Conservation (phyloP, 129 eudicot genomes). For the Scalesia atractyloides region DNA sequence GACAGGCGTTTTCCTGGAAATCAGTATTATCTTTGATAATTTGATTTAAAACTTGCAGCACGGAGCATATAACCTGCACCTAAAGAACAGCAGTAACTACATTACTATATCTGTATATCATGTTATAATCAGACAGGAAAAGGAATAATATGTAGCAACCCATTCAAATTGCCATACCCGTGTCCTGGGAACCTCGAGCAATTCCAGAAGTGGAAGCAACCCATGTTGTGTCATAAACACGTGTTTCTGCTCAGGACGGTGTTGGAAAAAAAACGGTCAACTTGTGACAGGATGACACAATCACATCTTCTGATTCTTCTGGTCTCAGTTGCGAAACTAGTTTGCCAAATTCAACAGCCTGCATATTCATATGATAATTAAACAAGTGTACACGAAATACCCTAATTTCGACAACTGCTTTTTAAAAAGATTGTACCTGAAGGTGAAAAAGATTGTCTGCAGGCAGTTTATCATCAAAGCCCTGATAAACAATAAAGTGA, state of each 20-base stretch:
- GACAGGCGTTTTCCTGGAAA: slow-evolving; percentile 94
- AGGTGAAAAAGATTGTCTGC: slow-evolving; percentile 84
- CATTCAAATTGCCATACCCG: slow-evolving; percentile 52
- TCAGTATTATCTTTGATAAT: slow-evolving; percentile 84
- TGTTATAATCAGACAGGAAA: slow-evolving; percentile 7
- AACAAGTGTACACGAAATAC: slow-evolving; percentile 19
- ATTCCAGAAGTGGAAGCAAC: slow-evolving; percentile 84
- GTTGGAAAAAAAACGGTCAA: slow-evolving; percentile 75
- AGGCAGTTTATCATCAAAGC: slow-evolving; percentile 91
- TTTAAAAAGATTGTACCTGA: slow-evolving; percentile 50
- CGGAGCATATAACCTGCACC: slow-evolving; percentile 83
- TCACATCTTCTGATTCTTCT: slow-evolving; percentile 94
- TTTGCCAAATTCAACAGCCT: slow-evolving; percentile 95
- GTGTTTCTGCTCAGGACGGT: slow-evolving; percentile 89
- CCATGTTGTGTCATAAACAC: slow-evolving; percentile 95
- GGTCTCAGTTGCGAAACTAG: slow-evolving; percentile 83
- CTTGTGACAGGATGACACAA: slow-evolving; percentile 85
- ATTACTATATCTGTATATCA: slow-evolving; percentile 16
- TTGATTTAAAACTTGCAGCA: slow-evolving; percentile 83
- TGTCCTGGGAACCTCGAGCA: slow-evolving; percentile 81
- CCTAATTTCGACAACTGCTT: background rate
- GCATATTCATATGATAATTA: slow-evolving; percentile 18
- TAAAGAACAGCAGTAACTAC: slow-evolving; percentile 25
- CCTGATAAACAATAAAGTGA: slow-evolving; percentile 50
- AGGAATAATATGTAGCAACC: background rate